phyloP scores from a whole-genome alignment of 2,329 filamentous ascomycete species.

The Nigrospora sphaerica region DNA sequence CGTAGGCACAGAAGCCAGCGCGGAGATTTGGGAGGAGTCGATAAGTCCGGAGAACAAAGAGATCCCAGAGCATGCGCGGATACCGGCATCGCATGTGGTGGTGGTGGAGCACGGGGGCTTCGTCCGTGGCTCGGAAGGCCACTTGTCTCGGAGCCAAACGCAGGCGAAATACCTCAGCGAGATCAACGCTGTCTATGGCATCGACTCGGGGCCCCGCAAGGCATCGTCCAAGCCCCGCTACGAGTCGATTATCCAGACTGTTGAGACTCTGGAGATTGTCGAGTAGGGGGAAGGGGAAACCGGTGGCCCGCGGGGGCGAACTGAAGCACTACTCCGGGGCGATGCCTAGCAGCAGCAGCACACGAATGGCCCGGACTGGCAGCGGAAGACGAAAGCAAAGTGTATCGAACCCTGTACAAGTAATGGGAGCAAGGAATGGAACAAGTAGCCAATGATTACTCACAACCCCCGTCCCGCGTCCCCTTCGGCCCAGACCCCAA shows the following conservation, averaged over 20 bases:
- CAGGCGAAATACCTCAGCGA: slow-evolving; percentile 1
- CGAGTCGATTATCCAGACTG: slow-evolving; percentile 5
- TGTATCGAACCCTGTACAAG: no score
- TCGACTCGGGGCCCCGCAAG: neutral
- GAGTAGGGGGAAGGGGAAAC: neutral
- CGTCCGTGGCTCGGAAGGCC: slow-evolving; percentile 3
- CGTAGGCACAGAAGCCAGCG: neutral
- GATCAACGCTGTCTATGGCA: slow-evolving; percentile 4
- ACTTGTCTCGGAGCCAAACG: slow-evolving; percentile 2
- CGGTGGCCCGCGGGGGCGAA: no score
- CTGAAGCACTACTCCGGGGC: no score
- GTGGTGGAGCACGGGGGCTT: slow-evolving; percentile 1
- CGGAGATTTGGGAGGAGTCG: neutral
- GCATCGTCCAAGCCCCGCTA: neutral
- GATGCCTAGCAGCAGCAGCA: no score
- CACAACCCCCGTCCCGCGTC: no score
- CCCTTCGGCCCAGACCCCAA: no score
- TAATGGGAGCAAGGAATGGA: no score
- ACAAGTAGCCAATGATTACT: no score
- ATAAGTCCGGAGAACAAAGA: slow-evolving; percentile 4
- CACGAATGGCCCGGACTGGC: no score
- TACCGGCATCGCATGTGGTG: slow-evolving; percentile 1
- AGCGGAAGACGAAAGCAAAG: no score
- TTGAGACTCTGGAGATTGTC: slow-evolving; percentile 1
- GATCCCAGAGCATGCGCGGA: slow-evolving; percentile 2